Base-by-base conservation (phyloP, 257 asterid genomes). In the Fraxinus pennsylvanica region DNA sequence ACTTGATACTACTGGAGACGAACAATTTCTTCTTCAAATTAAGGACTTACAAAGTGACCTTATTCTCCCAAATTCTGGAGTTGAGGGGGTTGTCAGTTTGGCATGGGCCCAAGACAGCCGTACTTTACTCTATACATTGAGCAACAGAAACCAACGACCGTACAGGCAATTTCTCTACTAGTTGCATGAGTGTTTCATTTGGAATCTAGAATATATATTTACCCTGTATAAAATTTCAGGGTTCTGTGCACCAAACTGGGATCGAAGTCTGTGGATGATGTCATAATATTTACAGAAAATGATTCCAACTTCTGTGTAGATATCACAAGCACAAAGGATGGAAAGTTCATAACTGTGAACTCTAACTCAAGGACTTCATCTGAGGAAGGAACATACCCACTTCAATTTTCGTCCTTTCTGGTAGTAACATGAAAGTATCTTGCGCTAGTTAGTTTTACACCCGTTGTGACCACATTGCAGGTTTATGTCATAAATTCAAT, bases 311-410 rank as follows among this genome's bases (percentile, higher is more conserved):
- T 89, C 88, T 91, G 97, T 83, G 86, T 95, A 52, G 98, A 95
- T 74, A 93, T 93, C 76, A 82, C 97, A 78, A 93, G 96, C 84
- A 91, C 99, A 72, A 95, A 93, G 87, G 97, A 95, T 81, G 90
- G 96, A 76, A 90, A 95, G 87, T 95, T 90, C 85, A 83, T 95
- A 57, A 95, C 97, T 81, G 94, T 95, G 91, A 95, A 95, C 84
- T 95, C 99, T 77, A 95, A 91, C 86, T 95, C 99, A 73, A 91
- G 99, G 90, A 88, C 96, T 85, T 93, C 99, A 88, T 95, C 99
- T 75, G 99, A 95, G 99, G 99, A 90, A 91, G 90, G 94, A 85
- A 83, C 83, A 81, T 88, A 83, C 79, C 82, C 83, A 61, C 82
- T 78, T 81, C 89, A 77, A 29, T 74, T 85, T 74, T 73, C 72